Evolutionary conservation across 2,329 filamentous ascomycete genomes (phyloP).

Genomic region (Penicillium sp.): DNA sequence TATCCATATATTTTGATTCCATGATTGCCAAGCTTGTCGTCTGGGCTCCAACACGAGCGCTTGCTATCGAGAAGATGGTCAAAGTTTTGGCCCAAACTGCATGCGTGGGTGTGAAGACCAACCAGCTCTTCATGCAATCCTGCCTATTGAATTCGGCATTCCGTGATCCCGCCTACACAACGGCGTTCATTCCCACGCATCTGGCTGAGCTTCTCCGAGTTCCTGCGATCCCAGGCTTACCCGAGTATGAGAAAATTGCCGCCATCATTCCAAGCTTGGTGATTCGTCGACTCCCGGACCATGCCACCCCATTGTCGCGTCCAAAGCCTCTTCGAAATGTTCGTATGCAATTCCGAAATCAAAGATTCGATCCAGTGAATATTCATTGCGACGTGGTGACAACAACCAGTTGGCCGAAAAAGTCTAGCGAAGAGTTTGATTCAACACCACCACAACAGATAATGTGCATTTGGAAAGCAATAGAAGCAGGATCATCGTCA

Average conservation of each 20-base stretch:
- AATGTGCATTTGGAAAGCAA: conserved; percentile 22
- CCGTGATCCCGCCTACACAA: conserved; percentile 51
- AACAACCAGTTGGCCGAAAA: conserved; percentile 6
- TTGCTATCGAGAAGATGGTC: conserved; percentile 40
- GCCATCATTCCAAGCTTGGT: conserved; percentile 20
- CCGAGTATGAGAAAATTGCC: conserved; percentile 2
- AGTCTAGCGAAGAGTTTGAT: background rate
- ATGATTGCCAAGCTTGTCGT: conserved; percentile 52
- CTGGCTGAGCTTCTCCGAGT: conserved; percentile 26
- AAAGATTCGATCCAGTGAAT: conserved; percentile 37
- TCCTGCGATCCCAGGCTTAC: background rate
- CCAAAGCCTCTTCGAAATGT: conserved; percentile 24
- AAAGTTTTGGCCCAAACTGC: conserved; percentile 41
- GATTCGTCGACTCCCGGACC: conserved; percentile 10
- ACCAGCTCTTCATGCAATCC: conserved; percentile 33
- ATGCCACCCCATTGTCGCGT: background rate
- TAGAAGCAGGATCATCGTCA: background rate
- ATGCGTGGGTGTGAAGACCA: conserved; percentile 67
- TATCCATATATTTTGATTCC: conserved; percentile 51
- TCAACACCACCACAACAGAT: background rate
- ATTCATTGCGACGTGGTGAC: conserved; percentile 30
- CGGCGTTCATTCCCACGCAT: conserved; percentile 31
- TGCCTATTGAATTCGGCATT: conserved; percentile 27
- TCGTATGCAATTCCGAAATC: conserved; percentile 35
- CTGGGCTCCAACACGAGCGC: conserved; percentile 40